phyloP scores from a whole-genome alignment of 176 grass and related monocot species.

The Themeda triandra region DNA sequence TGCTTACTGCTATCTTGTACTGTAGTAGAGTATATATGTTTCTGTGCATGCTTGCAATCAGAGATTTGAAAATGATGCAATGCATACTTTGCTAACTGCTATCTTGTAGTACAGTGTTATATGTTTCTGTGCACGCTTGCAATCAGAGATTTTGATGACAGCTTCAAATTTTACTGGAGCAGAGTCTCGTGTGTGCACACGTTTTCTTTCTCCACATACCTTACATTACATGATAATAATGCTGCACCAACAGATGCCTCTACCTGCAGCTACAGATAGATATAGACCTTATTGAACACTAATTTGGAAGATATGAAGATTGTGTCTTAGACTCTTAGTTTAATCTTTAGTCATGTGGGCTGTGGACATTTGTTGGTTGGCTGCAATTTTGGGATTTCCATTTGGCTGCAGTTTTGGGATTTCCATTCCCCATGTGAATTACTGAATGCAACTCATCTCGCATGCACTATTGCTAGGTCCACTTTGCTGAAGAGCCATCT shows the following conservation, averaged over 20 bases:
- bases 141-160: neutral
- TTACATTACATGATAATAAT: neutral
- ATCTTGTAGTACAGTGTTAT: neutral
- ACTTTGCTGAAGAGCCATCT: neutral
- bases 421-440: neutral
- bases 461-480: neutral
- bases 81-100: too few relatives aligned
- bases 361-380: neutral
- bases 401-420: neutral
- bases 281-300: neutral
- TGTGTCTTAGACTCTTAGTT: neutral
- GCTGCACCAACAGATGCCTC: neutral
- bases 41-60: neutral
- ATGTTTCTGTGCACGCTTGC: neutral
- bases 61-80: neutral
- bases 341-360: neutral
- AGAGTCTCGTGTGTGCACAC: neutral
- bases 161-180: neutral
- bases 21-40: neutral
- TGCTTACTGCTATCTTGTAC: neutral
- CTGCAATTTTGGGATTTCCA: neutral
- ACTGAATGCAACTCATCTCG: neutral
- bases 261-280: neutral
- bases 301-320: neutral
- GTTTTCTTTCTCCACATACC: neutral